Conservation (phyloP, 192 early-diverging fungal species). For the Podila clonocystis region DNA sequence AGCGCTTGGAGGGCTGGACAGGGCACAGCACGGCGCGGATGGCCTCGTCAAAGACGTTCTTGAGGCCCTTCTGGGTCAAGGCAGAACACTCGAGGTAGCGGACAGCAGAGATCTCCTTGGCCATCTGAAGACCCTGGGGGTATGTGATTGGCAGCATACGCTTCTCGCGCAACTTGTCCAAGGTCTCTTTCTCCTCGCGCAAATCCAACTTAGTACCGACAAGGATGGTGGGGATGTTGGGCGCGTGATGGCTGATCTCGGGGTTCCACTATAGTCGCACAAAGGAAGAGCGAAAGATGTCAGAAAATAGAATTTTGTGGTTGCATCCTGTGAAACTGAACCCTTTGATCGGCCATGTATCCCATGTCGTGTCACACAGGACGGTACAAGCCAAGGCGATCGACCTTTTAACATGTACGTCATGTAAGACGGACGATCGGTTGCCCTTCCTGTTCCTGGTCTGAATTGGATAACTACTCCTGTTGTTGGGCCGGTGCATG, state of each 20-base stretch:
- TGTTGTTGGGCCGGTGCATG: not conserved
- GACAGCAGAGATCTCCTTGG: constrained; percentile 89
- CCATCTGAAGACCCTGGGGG: constrained; percentile 87
- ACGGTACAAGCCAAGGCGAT: too few species aligned
- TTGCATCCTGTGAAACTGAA: too few species aligned
- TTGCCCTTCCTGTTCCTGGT: too few species aligned
- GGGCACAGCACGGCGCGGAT: constrained; percentile 93
- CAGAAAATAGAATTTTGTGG: too few species aligned
- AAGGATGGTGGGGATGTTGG: constrained; percentile 90
- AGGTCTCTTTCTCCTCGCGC: constrained; percentile 92
- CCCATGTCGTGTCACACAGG: too few species aligned
- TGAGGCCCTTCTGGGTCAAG: constrained; percentile 96
- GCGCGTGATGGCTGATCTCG: constrained; percentile 95
- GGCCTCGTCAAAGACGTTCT: constrained; percentile 99
- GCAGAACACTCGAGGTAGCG: constrained; percentile 98
- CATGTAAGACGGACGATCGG: too few species aligned
- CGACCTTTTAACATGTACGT: too few species aligned
- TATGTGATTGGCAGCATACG: constrained; percentile 89
- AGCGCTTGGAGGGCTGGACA: constrained; percentile 67
- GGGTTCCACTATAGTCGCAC: constrained; percentile 83
- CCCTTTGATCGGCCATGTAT: too few species aligned
- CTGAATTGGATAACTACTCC: too few species aligned
- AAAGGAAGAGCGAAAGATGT: not conserved
- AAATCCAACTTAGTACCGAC: constrained; percentile 99
- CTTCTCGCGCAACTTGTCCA: constrained; percentile 89